Conservation (phyloP, 2,329 filamentous ascomycete genomes). For the Lasiodiplodia citricola region DNA sequence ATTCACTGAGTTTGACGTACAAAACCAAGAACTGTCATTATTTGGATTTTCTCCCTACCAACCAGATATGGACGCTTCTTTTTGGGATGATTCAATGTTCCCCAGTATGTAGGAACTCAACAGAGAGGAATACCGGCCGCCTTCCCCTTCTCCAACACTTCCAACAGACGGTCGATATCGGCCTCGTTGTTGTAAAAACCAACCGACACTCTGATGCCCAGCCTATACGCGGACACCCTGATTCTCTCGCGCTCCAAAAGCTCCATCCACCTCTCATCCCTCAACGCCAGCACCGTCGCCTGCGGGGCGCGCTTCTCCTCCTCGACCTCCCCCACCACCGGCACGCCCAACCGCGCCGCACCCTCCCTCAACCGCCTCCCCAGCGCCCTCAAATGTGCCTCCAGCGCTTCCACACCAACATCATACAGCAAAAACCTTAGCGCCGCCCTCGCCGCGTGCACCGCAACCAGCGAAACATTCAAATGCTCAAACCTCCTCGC, state of each 20-base stretch:
- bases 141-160: background rate
- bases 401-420: background rate
- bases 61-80: background rate
- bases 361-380: background rate
- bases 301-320: background rate
- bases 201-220: background rate
- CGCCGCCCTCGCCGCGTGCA: background rate
- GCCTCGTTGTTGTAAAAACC: background rate
- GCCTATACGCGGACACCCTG: background rate
- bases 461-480: background rate
- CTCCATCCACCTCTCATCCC: background rate
- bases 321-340: background rate
- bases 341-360: background rate
- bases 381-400: background rate
- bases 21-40: background rate
- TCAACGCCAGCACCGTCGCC: background rate
- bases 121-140: background rate
- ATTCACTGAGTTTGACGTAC: background rate
- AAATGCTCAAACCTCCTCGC: slow-evolving; percentile 6
- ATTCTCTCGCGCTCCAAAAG: background rate
- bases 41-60: background rate
- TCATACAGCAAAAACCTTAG: background rate
- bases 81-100: background rate
- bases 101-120: background rate
- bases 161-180: background rate